Conservation (phyloP, 75 land plant species). For the Picea glauca region DNA sequence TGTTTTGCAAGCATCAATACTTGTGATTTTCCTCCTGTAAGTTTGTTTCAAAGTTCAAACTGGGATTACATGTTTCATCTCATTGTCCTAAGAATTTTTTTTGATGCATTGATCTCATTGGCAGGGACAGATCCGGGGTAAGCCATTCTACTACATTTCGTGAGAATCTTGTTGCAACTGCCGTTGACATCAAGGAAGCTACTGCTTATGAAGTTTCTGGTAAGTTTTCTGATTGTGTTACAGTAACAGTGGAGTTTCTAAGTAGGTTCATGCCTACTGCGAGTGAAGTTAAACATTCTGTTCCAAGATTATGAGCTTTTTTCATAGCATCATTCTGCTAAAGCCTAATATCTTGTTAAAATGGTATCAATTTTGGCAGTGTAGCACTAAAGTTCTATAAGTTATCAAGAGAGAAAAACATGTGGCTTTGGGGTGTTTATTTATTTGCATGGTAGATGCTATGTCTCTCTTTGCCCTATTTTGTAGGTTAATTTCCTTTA, state of each 20-base stretch:
- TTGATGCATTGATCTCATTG: neutral
- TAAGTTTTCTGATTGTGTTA: slow-evolving; percentile 6
- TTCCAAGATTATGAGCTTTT: neutral
- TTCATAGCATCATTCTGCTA: too few relatives aligned
- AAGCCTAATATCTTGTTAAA: too few relatives aligned
- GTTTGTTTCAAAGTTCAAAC: neutral
- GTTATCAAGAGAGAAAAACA: too few relatives aligned
- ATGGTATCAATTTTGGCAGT: too few relatives aligned
- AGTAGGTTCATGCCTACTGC: neutral
- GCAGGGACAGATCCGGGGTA: slow-evolving; percentile 35
- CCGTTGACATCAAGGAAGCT: slow-evolving; percentile 24
- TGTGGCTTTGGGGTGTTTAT: too few relatives aligned
- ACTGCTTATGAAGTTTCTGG: slow-evolving; percentile 45
- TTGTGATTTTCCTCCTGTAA: neutral
- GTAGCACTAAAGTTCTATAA: too few relatives aligned
- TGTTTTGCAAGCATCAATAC: neutral
- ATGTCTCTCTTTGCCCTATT: too few relatives aligned
- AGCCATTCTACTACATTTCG: slow-evolving; percentile 31
- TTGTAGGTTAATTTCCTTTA: neutral
- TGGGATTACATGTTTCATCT: too few relatives aligned
- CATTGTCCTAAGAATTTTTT: neutral
- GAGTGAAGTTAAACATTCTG: neutral
- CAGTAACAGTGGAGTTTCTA: neutral
- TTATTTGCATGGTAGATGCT: too few relatives aligned
- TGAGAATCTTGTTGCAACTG: slow-evolving; percentile 16